These are phyloP conservation scores for Ophidiomyces ophidiicola DNA, from an alignment of 2,329 filamentous ascomycete genomes.

Conservation along the genomic window DNA sequence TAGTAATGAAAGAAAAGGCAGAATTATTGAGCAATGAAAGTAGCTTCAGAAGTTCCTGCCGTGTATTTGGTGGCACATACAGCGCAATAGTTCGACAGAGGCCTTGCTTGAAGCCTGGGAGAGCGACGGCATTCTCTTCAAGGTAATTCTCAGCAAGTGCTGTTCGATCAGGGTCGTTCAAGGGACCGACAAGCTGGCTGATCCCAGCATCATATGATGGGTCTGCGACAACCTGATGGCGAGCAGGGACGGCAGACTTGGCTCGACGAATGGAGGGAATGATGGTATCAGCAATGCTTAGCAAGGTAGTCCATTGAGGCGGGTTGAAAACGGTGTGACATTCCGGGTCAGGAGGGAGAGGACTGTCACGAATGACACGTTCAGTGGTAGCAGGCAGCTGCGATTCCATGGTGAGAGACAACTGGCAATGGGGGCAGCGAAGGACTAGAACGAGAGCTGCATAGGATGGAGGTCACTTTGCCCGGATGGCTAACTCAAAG, in stretches of 20 bases:
- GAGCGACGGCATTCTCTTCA: constrained; percentile 36
- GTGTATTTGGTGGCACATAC: constrained; percentile 39
- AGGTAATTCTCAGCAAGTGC: constrained; percentile 36
- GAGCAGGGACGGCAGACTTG: constrained; percentile 23
- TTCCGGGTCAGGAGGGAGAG: constrained; percentile 38
- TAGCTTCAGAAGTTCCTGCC: constrained; percentile 40
- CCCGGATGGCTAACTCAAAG: no score
- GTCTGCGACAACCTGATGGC: constrained; percentile 30
- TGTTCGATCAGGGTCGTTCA: constrained; percentile 24
- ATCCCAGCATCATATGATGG: constrained; percentile 33
- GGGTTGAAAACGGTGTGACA: constrained; percentile 39
- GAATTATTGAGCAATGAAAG: constrained; percentile 44
- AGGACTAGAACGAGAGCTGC: not conserved
- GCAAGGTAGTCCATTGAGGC: constrained; percentile 47
- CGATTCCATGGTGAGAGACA: not conserved
- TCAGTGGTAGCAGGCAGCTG: not conserved
- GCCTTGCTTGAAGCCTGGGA: constrained; percentile 39
- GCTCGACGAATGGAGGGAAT: constrained; percentile 42
- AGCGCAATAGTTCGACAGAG: constrained; percentile 39
- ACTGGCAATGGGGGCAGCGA: no score
- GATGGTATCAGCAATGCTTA: constrained; percentile 46
- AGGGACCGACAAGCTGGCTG: constrained; percentile 18
- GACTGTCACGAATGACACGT: constrained; percentile 29
- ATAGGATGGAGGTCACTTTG: no score
- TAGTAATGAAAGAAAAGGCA: constrained; percentile 45